Evolutionary conservation across 805 yeast species (phyloP).

Genomic region (Saturnispora serradocipensis): DNA sequence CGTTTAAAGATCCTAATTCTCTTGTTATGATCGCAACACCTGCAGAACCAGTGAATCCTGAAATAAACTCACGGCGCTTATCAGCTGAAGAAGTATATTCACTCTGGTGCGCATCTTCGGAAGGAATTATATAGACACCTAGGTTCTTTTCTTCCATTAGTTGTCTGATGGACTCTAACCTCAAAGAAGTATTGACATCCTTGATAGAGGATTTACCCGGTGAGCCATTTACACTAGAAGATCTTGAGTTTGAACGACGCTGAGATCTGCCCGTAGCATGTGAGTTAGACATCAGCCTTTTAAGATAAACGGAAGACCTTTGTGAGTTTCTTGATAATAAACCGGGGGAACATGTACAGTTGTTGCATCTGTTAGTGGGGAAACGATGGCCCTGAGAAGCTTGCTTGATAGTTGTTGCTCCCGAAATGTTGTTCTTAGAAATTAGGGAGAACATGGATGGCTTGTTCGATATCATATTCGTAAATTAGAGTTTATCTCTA

Average conservation of each 20-base stretch:
- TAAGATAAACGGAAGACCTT: conserved; percentile 40
- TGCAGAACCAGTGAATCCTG: conserved; percentile 54
- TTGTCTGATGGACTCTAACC: conserved; percentile 51
- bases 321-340: conserved; percentile 57
- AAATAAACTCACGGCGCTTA: conserved; percentile 46
- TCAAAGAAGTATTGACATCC: conserved; percentile 47
- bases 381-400: conserved; percentile 18
- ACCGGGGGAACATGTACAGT: conserved; percentile 84
- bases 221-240: conserved; percentile 7
- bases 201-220: conserved; percentile 8
- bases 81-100: conserved; percentile 48
- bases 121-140: conserved; percentile 58
- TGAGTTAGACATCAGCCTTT: conserved; percentile 20
- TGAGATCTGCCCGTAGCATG: background rate
- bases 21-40: conserved; percentile 52
- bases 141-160: conserved; percentile 52
- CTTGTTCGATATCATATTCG: conserved; percentile 21
- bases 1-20: conserved; percentile 42
- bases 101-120: conserved; percentile 58
- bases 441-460: conserved; percentile 36
- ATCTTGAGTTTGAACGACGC: conserved; percentile 3
- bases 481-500: background rate
- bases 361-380: conserved; percentile 40
- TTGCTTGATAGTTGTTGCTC: conserved; percentile 24
- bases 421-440: conserved; percentile 25